Percentiles rank a stretch among this genome's conserved stretches.
These are phyloP conservation scores for Plasmopara viticola DNA, from an alignment of 352 stramenopile genomes.

Conservation along the genomic window DNA sequence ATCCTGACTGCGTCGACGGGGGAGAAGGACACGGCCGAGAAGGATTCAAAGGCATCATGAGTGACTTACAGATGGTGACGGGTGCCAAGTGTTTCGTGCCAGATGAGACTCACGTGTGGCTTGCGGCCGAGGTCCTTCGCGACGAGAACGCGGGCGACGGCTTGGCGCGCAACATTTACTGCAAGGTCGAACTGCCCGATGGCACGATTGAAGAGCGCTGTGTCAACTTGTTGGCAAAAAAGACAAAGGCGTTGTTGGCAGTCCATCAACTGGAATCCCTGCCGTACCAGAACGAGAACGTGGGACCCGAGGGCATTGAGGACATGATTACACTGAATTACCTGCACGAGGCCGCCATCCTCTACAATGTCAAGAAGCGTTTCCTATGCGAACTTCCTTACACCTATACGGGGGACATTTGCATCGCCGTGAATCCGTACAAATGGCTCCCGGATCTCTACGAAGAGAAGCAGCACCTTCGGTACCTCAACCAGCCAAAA, in stretches of 20 bases:
- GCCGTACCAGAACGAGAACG: conserved; percentile 80
- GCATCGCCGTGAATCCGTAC: conserved; percentile 97
- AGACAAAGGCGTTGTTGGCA: conserved; percentile 63
- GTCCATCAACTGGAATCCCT: conserved; percentile 71
- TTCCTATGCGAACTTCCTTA: conserved; percentile 88
- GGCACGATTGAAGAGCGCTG: conserved; percentile 49
- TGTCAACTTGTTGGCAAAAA: conserved; percentile 66
- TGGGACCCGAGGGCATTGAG: conserved; percentile 60
- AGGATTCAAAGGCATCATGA: conserved; percentile 22
- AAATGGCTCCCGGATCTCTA: conserved; percentile 87
- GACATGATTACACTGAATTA: conserved; percentile 88
- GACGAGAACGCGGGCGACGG: conserved; percentile 57
- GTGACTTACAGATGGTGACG: conserved; percentile 51
- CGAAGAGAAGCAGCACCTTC: conserved; percentile 61
- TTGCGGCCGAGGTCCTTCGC: conserved; percentile 65
- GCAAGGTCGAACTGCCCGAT: conserved; percentile 51
- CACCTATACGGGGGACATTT: conserved; percentile 96
- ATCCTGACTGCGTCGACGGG: conserved; percentile 9
- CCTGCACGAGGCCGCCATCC: conserved; percentile 86
- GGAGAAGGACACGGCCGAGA: not conserved
- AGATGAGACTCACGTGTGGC: conserved; percentile 80
- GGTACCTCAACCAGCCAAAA: conserved; percentile 70
- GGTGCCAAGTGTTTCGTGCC: conserved; percentile 84
- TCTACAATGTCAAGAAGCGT: conserved; percentile 85
- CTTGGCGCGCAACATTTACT: conserved; percentile 59